Percentiles rank a stretch among this genome's conserved stretches.
Conservation (phyloP, 306 rosid genomes). For the Castanea crenata region DNA sequence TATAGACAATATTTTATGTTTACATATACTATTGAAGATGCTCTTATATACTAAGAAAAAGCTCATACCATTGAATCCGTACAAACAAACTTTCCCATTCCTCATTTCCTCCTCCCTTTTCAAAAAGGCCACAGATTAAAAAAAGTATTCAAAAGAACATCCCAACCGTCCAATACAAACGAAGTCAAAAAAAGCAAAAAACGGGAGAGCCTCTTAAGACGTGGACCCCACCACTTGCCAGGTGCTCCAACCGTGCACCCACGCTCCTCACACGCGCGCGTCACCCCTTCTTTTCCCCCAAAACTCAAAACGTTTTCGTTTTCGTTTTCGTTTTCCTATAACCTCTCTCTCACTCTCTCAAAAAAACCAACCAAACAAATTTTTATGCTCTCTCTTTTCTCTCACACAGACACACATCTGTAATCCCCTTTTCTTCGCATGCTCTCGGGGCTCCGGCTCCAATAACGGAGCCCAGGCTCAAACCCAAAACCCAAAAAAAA, state of each 20-base stretch:
- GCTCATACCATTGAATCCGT: too few species aligned
- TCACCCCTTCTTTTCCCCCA: neutral
- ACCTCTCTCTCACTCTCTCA: neutral
- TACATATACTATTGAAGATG: too few species aligned
- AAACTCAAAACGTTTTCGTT: neutral
- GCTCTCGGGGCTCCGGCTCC: constrained; percentile 81
- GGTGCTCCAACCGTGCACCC: too few species aligned
- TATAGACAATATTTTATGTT: too few species aligned
- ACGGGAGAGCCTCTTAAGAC: too few species aligned
- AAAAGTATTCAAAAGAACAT: neutral
- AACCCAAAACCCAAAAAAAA: neutral
- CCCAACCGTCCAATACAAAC: constrained; percentile 1
- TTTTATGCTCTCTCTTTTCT: neutral
- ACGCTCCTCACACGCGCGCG: neutral
- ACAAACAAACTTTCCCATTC: too few species aligned
- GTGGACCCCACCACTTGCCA: too few species aligned
- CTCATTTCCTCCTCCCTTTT: too few species aligned
- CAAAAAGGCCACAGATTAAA: too few species aligned
- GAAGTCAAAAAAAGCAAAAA: neutral
- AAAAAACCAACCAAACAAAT: neutral
- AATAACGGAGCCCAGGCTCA: constrained; percentile 65
- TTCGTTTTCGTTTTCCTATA: too few species aligned
- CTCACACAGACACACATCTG: constrained; percentile 19
- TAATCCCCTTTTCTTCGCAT: constrained; percentile 35
- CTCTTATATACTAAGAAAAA: too few species aligned